Base-by-base conservation (phyloP, 1,139 yeast genomes). In the Saccharomyces hybrid region DNA sequence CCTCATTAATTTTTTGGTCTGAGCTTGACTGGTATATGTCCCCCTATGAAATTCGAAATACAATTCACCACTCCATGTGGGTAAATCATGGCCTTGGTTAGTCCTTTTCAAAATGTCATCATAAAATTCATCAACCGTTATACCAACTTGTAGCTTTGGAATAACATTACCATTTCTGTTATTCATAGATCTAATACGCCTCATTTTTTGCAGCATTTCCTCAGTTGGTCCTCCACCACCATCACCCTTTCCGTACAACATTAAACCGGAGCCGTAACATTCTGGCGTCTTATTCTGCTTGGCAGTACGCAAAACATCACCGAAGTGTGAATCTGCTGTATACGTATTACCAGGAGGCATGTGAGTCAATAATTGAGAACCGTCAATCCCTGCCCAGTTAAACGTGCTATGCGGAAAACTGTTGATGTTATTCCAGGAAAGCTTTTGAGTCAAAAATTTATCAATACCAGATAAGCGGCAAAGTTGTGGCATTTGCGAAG, bases 191-290 rank as follows among this genome's bases (percentile, higher is more conserved):
- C 98, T 80, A 69, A 93, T 86, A 63, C 98, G 82, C 69, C 98
- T 82, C 64, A 93, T 77, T 69, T 89, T 90, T 68, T 93, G 97
- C 59, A 93, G 67, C 96, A 90, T 91, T 66, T 87, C 96, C 48
- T 87, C 87, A 4, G 89, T 85, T 44, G 98, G 98, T 5, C 99
- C 99, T 61, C 98, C 98, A 59, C 99, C 99, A 63, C 99, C 99
- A 67, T 93, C 99, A 66, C 99, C 99, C 64, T 86, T 83, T 46
- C 99, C 99, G 64, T 82, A 93, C 53, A 90, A 76, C 67, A 93
- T 74, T 67, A 93, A 75, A 0, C 96, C 95, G 11, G 87, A 80
- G 54, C 88, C 93, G 52, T 86, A 91, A 61, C 83, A 82, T 55
- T 90, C 83, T 59, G 87, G 74, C 63, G 91, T 88, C 73, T 90